Evolutionary conservation across 768 basidiomycete species (phyloP), one percentile per base, ranked within the genome.

Genomic region (Boletus rubropictus): DNA sequence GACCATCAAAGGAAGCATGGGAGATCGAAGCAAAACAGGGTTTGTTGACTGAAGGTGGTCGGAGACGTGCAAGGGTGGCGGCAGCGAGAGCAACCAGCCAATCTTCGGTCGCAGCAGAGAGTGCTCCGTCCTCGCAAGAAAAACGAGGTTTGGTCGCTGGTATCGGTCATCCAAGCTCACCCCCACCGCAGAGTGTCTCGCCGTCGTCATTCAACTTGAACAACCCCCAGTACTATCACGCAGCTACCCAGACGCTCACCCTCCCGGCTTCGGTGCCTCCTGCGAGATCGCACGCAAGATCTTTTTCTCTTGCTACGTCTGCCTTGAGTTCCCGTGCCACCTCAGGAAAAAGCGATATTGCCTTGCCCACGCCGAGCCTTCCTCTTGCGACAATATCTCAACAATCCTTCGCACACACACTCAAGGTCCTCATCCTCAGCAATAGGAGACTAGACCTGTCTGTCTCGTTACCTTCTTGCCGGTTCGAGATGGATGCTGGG

Each of bases 1-100:
- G 70, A 35, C 63, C 74, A 0, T 57, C 71, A 10, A 88, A 85
- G 57, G 88, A 89, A 57, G 61, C 73, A n/a, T 89, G 86, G 86
- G 88, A 89, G 54, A 73, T 85, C 25, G 86, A 87, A 49, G 84
- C 83, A 1, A 86, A 89, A 57, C 81, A 81, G 49, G 86, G 85
- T 1, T 60, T 89, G 39, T 59, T 84, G 25, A 86, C 86, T 0
- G 89, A 89, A 55, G 88, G 85, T 17, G 85, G 81, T 15, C 78
- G 75, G 54, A 70, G 86, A 29, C 75, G 84, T 17, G 80, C 81
- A 18, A 70, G 81, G 48, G 83, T 81, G 12, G 51, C 43, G 1
- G 59, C 51, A 0, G 54, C 41, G 0, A 15, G 5, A 31, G 70
- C 69, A 5, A 78, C 77, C 15, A 72, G 74, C n/a, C 63, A 59